Evolutionary conservation across 371 early-diverging fungal genomes (phyloP), one percentile per base, ranked within the genome.

Genomic region (Mucor indicus): DNA sequence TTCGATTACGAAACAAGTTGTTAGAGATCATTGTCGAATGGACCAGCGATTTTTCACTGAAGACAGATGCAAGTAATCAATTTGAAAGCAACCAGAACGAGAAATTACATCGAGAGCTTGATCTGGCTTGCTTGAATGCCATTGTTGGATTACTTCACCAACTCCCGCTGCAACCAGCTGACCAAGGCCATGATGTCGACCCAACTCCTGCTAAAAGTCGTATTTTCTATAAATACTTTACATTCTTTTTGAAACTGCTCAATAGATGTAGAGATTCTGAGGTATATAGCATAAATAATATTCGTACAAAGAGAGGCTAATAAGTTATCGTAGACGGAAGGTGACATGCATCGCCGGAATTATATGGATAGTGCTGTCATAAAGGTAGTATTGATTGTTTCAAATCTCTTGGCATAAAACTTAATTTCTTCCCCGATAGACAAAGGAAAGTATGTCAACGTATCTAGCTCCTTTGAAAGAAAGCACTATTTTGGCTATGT

Each of bases 211-310:
- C 82, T 55, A 90, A 92, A 39, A 81, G 85, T 32, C 69, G 85
- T 32, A 78, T 91, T 6, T 95, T 93, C 60, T 87, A 83, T 64
- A 85, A 88, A 30, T 93, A 93, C 67, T 89, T 94, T 64, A 77
- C 83, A 23, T 94, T 94, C 67, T 93, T 95, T 61, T 64, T 96
- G 40, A 90, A 90, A 48, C 69, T 93, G 16, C 66, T 95, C 43
- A 90, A 87, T 54, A 83, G 90, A 53, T 92, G 91, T 60, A 75
- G 90, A 42, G 74, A 86, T 29, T 73, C 81, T 15, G 86, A 84
- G 57, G 75, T 70, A 57, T 36, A 41, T 17, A 15, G 1, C n/a
- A n/a, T n/a, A n/a, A n/a, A n/a, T n/a, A n/a, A n/a, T n/a, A n/a
- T n/a, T n/a, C n/a, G n/a, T n/a, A n/a, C n/a, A n/a, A n/a, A n/a